Conservation (phyloP, 208 protist genomes). For the Leishmania mexicana region DNA sequence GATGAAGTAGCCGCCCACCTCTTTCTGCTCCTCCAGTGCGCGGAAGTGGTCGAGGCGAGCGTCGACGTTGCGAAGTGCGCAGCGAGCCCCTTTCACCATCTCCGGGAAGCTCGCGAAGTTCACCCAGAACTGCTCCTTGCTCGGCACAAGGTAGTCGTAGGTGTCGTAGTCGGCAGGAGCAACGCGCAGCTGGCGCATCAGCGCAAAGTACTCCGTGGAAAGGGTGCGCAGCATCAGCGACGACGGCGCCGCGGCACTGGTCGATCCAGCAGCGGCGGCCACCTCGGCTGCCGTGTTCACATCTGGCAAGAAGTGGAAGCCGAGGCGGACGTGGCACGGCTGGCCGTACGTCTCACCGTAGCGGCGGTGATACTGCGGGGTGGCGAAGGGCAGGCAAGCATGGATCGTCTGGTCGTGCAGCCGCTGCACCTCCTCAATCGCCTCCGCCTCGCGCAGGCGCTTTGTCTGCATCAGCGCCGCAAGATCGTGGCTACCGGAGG, state of each 20-base stretch:
- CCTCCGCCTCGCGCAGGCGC: constrained; percentile 59
- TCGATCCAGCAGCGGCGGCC: constrained; percentile 5
- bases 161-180: constrained; percentile 46
- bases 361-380: constrained; percentile 87
- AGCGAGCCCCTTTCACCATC: constrained; percentile 84
- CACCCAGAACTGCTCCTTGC: constrained; percentile 78
- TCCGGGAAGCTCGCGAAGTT: constrained; percentile 81
- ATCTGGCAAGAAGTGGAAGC: constrained; percentile 65
- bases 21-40: constrained; percentile 93
- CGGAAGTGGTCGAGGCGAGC: constrained; percentile 69
- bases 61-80: constrained; percentile 74
- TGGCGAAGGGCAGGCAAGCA: constrained; percentile 74
- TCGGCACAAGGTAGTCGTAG: constrained; percentile 78
- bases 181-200: constrained; percentile 70
- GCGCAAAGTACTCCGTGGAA: constrained; percentile 63
- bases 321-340: constrained; percentile 81
- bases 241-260: constrained; percentile 1
- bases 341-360: constrained; percentile 84
- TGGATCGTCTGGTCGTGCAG: constrained; percentile 73
- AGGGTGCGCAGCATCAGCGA: constrained; percentile 53
- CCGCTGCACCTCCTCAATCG: constrained; percentile 67
- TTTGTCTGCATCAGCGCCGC: constrained; percentile 64
- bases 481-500: constrained; percentile 51
- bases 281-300: constrained; percentile 25
- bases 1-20: constrained; percentile 99